Base-by-base conservation (phyloP, 139 green algal species). In the Chlamydomonas schloesseri region DNA sequence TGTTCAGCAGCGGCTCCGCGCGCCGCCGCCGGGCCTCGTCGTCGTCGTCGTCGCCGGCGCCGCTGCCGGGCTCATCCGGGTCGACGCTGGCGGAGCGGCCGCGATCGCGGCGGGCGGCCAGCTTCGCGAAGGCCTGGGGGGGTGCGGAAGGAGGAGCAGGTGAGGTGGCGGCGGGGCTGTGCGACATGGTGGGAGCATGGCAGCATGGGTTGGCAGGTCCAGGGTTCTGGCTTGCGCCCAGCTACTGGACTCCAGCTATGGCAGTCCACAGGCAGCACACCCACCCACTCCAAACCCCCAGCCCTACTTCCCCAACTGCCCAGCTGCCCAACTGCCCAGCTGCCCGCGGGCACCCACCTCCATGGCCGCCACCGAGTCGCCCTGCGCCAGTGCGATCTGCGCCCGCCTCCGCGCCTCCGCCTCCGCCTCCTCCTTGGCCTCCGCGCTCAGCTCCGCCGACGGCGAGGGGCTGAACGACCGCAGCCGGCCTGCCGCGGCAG, bases 301-400 rank as follows among this genome's bases (percentile, higher is more conserved):
- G 6, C 42, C 42, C 42, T 50, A 50, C 42, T 50, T 50, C 8
- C 8, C 42, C 42, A 50, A 50, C 5, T n/a, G n/a, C n/a, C n/a
- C 42, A 50, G 5, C 42, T 8, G 5, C 8, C 6, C 42, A 50
- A 50, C 42, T 13, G 6, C 42, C 42, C 42, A 50, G 6, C 42
- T 50, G 42, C 42, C 42, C 42, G 42, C n/a, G n/a, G n/a, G n/a
- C n/a, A n/a, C n/a, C n/a, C 42, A 50, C 42, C 42, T 96, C 89
- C 94, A 96, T 96, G 11, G 92, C 93, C 21, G 87, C 89, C 58
- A 96, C 36, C 3, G 90, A 90, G 81, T 93, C 90, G 21, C 74
- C 90, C 36, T 78, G 73, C 20, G 64, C 33, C 37, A 75, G 29
- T 0, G 81, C 79, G 20, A 75, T 74, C 34, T 88, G 70, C 50